These are phyloP conservation scores for Artemisia tridentata DNA, from an alignment of 129 eudicot genomes.

Conservation along the genomic window DNA sequence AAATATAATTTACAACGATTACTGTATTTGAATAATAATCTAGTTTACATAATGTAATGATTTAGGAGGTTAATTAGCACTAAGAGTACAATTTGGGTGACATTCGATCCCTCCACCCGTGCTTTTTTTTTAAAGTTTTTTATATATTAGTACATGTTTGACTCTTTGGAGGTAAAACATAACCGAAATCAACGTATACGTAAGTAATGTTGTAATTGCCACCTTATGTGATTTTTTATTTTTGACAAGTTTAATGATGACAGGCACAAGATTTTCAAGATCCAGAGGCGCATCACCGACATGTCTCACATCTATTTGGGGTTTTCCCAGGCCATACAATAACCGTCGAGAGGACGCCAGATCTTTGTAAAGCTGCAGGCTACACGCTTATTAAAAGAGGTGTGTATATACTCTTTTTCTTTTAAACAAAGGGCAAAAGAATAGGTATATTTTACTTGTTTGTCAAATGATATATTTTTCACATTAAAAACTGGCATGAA, in stretches of 20 bases:
- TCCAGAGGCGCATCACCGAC: constrained; percentile 88
- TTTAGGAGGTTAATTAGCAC: no score
- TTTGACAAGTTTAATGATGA: constrained; percentile 7
- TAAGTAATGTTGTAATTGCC: not conserved
- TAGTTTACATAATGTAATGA: no score
- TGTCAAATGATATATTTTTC: no score
- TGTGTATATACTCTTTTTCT: constrained; percentile 15
- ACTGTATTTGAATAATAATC: no score
- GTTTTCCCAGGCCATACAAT: constrained; percentile 82
- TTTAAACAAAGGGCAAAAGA: not conserved
- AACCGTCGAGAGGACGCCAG: constrained; percentile 65
- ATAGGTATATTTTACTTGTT: not conserved
- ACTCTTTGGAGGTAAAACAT: no score
- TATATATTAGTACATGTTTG: not conserved
- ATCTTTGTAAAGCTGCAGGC: constrained; percentile 78
- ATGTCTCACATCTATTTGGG: constrained; percentile 82
- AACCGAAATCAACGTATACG: not conserved
- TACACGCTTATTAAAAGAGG: constrained; percentile 66
- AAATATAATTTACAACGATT: no score
- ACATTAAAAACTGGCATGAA: constrained; percentile 1
- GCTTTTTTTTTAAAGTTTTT: not conserved
- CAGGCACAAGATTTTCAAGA: constrained; percentile 81
- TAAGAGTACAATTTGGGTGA: no score
- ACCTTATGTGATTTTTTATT: not conserved
- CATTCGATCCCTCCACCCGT: no score